Percentiles rank a stretch among this genome's conserved stretches.
These are phyloP conservation scores for Schoenoplectus tabernaemontani DNA, from an alignment of 202 grass and related monocot species.

Conservation along the genomic window DNA sequence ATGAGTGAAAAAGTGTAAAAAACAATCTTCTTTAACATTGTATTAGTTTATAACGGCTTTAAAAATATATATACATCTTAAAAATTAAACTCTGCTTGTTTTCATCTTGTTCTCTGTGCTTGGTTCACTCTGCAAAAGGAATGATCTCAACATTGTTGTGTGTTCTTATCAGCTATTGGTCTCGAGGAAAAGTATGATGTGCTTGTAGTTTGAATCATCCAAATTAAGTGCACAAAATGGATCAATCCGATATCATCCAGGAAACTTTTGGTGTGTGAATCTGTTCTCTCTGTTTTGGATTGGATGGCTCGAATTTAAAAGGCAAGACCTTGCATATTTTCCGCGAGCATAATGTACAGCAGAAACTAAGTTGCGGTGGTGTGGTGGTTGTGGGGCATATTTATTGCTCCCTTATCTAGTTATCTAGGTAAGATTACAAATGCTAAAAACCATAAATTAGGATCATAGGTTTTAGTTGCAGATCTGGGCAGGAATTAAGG, in stretches of 20 bases:
- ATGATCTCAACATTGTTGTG: not conserved
- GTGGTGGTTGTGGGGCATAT: not conserved
- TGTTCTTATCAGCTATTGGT: not conserved
- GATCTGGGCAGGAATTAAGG: not conserved
- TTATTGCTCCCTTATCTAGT: not conserved
- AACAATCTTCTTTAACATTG: not conserved
- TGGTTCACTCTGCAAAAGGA: not conserved
- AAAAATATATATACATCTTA: not conserved
- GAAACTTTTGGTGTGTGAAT: too few relatives aligned
- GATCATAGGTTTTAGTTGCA: not conserved
- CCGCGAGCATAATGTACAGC: too few relatives aligned
- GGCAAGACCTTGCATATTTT: too few relatives aligned
- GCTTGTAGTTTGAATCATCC: not conserved
- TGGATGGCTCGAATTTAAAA: too few relatives aligned
- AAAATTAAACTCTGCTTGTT: not conserved
- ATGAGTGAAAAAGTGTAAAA: not conserved
- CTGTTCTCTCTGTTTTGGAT: too few relatives aligned
- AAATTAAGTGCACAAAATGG: too few relatives aligned
- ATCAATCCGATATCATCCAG: too few relatives aligned
- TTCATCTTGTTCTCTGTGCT: not conserved
- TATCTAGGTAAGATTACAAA: conserved; percentile 6
- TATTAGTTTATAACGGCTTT: not conserved
- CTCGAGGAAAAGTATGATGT: not conserved
- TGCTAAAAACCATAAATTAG: not conserved
- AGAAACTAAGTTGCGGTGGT: not conserved